A percentile compares a stretch with the other conserved stretches of the same genome.
Evolutionary conservation across 768 basidiomycete species (phyloP).

Genomic region (Panus rudis): DNA sequence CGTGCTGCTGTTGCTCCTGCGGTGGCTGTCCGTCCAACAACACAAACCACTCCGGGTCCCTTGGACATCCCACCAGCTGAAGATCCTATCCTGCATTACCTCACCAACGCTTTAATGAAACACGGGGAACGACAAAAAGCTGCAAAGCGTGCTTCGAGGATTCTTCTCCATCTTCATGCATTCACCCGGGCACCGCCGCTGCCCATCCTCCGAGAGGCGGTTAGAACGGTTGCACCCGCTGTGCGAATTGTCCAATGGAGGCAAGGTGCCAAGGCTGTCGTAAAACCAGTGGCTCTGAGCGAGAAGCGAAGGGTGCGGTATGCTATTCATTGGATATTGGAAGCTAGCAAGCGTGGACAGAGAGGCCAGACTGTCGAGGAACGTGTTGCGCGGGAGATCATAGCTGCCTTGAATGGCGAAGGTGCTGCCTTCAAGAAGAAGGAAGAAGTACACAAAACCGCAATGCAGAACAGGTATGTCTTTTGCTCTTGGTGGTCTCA

Average conservation of each 20-base stretch:
- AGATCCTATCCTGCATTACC: constrained; percentile 66
- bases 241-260: constrained; percentile 55
- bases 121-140: constrained; percentile 64
- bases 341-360: constrained; percentile 41
- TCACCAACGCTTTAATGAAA: constrained; percentile 54
- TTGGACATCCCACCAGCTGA: constrained; percentile 62
- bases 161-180: constrained; percentile 65
- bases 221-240: constrained; percentile 62
- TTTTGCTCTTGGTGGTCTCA: background rate
- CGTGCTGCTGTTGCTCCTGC: too few relatives aligned
- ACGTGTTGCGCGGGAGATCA: constrained; percentile 72
- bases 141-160: constrained; percentile 45
- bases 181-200: constrained; percentile 74
- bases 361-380: constrained; percentile 47
- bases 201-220: constrained; percentile 70
- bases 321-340: constrained; percentile 67
- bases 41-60: constrained; percentile 7
- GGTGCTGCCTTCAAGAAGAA: constrained; percentile 56
- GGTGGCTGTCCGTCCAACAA: too few relatives aligned
- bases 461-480: constrained; percentile 72
- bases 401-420: constrained; percentile 60
- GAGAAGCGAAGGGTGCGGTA: constrained; percentile 73
- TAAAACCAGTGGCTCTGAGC: constrained; percentile 63
- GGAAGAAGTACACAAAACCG: constrained; percentile 54
- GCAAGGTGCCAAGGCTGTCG: constrained; percentile 56